These are phyloP conservation scores for Panicum miliaceum DNA, from an alignment of 176 grass and related monocot genomes.

Conservation along the genomic window DNA sequence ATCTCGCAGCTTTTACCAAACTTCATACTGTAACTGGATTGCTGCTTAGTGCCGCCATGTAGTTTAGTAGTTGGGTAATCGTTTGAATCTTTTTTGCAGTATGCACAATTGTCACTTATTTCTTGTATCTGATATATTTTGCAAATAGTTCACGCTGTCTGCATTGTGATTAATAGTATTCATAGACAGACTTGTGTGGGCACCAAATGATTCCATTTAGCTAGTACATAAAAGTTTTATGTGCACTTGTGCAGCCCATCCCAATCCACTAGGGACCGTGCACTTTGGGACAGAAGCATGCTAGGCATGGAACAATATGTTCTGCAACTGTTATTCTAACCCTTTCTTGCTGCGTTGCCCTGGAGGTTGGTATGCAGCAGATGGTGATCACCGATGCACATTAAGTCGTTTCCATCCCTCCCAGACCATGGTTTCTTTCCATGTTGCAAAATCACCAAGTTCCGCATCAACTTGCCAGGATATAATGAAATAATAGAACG, in stretches of 20 bases:
- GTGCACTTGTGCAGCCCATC: background rate
- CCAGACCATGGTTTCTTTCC: background rate
- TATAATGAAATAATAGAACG: constrained; percentile 34
- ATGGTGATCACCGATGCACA: constrained; percentile 6
- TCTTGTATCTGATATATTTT: background rate
- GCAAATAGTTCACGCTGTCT: background rate
- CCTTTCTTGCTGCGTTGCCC: background rate
- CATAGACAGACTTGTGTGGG: background rate
- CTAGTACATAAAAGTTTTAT: background rate
- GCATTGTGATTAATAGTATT: background rate
- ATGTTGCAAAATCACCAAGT: constrained; percentile 35
- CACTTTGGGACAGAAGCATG: background rate
- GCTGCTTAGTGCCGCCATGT: constrained; percentile 11
- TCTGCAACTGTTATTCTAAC: background rate
- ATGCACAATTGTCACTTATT: background rate
- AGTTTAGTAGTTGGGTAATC: background rate
- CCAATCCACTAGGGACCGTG: background rate
- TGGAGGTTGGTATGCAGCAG: constrained; percentile 47
- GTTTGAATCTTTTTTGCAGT: background rate
- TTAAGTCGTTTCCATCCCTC: background rate
- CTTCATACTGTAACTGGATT: background rate
- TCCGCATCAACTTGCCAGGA: constrained; percentile 17
- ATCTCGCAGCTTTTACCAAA: background rate
- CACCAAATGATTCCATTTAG: background rate
- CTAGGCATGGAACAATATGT: background rate